A percentile compares a stretch with the other conserved stretches of the same genome.
Conservation (phyloP, 257 asterid species). For the Forsythia suspensa region DNA sequence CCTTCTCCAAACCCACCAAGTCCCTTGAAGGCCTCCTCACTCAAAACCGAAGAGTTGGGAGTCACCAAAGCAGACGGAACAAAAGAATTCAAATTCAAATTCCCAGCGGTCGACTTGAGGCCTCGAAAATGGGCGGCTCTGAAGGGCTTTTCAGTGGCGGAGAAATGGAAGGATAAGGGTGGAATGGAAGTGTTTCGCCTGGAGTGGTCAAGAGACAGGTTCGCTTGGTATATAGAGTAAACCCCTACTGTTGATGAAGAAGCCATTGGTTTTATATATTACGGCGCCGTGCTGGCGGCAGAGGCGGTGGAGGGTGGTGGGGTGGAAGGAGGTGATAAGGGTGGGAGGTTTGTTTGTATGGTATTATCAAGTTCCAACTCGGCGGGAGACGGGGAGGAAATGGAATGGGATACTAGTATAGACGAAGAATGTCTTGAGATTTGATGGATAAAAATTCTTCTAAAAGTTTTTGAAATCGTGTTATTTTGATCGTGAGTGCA, state of each 20-base stretch:
- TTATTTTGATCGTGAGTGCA: too few species aligned
- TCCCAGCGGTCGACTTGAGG: conserved; percentile 9
- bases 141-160: conserved; percentile 23
- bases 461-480: too few species aligned
- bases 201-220: conserved; percentile 34
- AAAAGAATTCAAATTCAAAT: conserved; percentile 9
- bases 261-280: conserved; percentile 27
- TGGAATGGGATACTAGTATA: neutral
- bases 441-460: too few species aligned
- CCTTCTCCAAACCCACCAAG: conserved; percentile 57
- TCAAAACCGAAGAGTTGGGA: conserved; percentile 72
- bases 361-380: conserved; percentile 32
- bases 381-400: neutral
- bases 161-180: conserved; percentile 31
- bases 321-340: conserved; percentile 22
- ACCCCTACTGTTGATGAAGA: conserved; percentile 42
- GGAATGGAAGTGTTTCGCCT: conserved; percentile 29
- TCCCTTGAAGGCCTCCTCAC: conserved; percentile 86
- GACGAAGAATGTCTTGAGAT: too few species aligned
- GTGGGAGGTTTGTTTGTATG: conserved; percentile 20
- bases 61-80: conserved; percentile 64
- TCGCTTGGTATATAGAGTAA: conserved; percentile 41
- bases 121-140: conserved; percentile 15
- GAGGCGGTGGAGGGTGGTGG: neutral
- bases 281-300: neutral